Conservation (phyloP, 2,329 filamentous ascomycete species). For the Exophiala xenobiotica region DNA sequence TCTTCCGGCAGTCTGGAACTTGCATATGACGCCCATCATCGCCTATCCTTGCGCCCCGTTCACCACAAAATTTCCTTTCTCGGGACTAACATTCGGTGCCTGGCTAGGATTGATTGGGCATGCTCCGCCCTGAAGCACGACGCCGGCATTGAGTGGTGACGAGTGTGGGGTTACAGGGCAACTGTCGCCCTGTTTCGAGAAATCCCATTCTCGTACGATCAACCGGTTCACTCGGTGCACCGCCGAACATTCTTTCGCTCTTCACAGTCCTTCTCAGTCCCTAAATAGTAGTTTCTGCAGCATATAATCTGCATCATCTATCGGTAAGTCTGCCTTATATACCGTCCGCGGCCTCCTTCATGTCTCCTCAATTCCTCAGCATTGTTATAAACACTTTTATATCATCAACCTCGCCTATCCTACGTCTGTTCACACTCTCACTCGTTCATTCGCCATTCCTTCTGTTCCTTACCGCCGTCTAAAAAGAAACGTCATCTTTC, state of each 20-base stretch:
- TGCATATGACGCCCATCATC: too few species aligned
- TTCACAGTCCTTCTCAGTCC: not conserved
- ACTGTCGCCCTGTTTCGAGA: not conserved
- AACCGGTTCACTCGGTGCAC: too few species aligned
- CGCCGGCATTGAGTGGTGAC: not conserved
- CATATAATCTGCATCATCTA: not conserved
- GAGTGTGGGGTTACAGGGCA: slow-evolving; percentile 1
- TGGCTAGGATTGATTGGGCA: slow-evolving; percentile 4
- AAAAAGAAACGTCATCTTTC: slow-evolving; percentile 5
- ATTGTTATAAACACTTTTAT: not conserved
- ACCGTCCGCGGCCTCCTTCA: not conserved
- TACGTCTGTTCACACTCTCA: not conserved
- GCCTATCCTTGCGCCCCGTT: too few species aligned
- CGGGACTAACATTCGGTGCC: not conserved
- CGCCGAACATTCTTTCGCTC: too few species aligned
- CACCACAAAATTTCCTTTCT: too few species aligned
- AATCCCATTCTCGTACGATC: not conserved
- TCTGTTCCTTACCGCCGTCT: slow-evolving; percentile 12
- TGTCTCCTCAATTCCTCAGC: too few species aligned
- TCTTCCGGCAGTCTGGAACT: too few species aligned
- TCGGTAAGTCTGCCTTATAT: not conserved
- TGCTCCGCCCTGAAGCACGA: not conserved
- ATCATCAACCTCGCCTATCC: not conserved
- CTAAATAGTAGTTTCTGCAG: not conserved
- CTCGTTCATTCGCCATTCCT: slow-evolving; percentile 27